Conservation (phyloP, 768 basidiomycete species). For the Fistulinella prunicolor region DNA sequence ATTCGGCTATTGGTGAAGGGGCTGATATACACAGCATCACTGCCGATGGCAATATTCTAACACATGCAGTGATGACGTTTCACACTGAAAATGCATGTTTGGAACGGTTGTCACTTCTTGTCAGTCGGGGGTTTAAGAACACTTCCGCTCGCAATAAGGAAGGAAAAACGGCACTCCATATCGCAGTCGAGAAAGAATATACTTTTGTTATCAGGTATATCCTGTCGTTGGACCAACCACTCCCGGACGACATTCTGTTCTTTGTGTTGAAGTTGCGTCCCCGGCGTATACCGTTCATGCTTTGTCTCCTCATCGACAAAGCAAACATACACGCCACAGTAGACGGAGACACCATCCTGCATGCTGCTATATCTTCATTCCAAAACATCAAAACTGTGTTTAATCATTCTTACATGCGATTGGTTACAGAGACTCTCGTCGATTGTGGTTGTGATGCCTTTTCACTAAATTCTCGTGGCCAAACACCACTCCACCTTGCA, state of each 20-base stretch:
- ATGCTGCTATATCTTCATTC: not conserved
- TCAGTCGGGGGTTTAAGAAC: not conserved
- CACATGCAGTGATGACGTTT: no score
- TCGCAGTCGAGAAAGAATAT: not conserved
- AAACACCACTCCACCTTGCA: constrained; percentile 5
- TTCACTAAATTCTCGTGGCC: not conserved
- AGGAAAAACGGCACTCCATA: not conserved
- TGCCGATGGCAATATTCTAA: no score
- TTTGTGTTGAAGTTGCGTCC: not conserved
- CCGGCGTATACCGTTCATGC: not conserved
- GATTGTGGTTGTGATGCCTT: constrained; percentile 1
- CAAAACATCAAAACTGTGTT: not conserved
- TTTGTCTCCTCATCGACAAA: not conserved
- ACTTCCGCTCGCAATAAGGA: not conserved
- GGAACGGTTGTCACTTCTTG: not conserved
- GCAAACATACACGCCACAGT: not conserved
- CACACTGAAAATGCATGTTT: no score
- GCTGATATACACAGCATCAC: no score
- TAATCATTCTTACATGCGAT: not conserved
- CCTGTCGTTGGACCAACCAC: not conserved
- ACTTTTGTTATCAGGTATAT: not conserved
- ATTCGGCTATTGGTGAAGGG: no score
- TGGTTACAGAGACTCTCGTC: not conserved
- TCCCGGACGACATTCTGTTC: constrained; percentile 4
- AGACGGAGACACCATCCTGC: constrained; percentile 1